Base-by-base conservation (phyloP, 257 asterid species). In the Nicotiana benthamiana region DNA sequence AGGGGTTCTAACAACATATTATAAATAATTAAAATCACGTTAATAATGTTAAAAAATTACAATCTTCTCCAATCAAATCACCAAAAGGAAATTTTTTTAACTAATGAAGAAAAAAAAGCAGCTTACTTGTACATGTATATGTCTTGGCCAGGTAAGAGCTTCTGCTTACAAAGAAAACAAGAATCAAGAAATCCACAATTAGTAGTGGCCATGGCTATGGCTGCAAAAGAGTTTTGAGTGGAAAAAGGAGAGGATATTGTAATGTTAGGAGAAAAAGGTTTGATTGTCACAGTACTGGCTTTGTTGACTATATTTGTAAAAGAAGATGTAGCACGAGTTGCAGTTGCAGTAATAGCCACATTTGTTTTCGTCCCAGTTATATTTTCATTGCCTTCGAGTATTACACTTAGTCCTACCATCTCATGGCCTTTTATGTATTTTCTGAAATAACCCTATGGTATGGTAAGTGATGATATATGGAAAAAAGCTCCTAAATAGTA, bases 91-190 rank as follows among this genome's bases (percentile, higher is more conserved):
- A 36, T 36, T 40, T 40, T 7, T 40, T 40, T 40, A 61, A 48
- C 30, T 20, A 11, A 68, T 1, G 56, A n/a, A 9, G 9, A 20
- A 68, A 40, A 2, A 1, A 36, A 16, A 8, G 15, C 13, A n/a
- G 53, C 90, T 93, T 87, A 95, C 99, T 90, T 93, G 92, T 95
- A 95, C 97, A 95, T 95, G 84, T 89, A 95, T 88, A 93, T 91
- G 81, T 93, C 96, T 68, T 88, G 91, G 7, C 84, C 91, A 24
- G 96, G 93, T 85, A 81, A 79, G 76, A 95, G 91, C 56, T 87
- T 92, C 17, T 81, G 87, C 63, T 62, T 84, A 87, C 99, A 95
- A 81, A 91, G 94, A 79, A 79, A 95, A 81, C 99, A 95, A 20
- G 53, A 51, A 3, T 95, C 92, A 22, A 92, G 96, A 81, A 95